Base-by-base conservation (phyloP, 2,329 filamentous ascomycete species). In the Paecilomyces formosus region DNA sequence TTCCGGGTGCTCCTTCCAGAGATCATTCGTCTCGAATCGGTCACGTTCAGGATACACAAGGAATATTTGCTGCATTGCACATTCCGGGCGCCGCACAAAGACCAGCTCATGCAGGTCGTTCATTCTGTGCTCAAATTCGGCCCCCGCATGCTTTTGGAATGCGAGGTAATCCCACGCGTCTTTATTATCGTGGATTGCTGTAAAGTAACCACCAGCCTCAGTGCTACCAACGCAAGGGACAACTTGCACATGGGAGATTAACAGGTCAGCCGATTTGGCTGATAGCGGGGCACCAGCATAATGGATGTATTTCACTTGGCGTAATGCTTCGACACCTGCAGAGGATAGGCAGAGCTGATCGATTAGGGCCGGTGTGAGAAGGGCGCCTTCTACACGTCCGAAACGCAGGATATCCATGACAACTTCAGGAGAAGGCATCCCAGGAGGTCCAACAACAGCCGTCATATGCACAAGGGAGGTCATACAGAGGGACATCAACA, bases 261-360 rank as follows among this genome's bases (percentile, higher is more conserved):
- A 60, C 13, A 69, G 61, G 22, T 70, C 58, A 26, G 64, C 69
- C 2, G 65, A 63, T 57, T 64, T 68, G 2, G 58, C 53, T 4
- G 65, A 61, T 0, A 72, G 64, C n/a, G 68, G 62, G 6, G 67
- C 65, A 3, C 67, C 67, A 12, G 59, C 58, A 26, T 65, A 68
- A 11, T 59, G 59, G 6, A 68, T 49, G n/a, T 53, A 54, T 24
- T 62, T 55, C 2, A 68, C 58, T 1, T 54, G 18, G 5, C 60
- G 58, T 11, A 69, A 55, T 6, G 65, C 55, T 12, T 61, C 26
- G 6, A 63, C 61, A 18, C 63, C 64, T 1, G 28, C 22, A 1
- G 58, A 50, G 2, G 53, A 55, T 1, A 59, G 58, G 21, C 65
- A 65, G 8, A 65, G 56, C 21, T 61, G 61, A 54, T 69, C 65